Evolutionary conservation across 2,329 filamentous ascomycete species (phyloP).

Genomic region (Tolypocladium tundrense): DNA sequence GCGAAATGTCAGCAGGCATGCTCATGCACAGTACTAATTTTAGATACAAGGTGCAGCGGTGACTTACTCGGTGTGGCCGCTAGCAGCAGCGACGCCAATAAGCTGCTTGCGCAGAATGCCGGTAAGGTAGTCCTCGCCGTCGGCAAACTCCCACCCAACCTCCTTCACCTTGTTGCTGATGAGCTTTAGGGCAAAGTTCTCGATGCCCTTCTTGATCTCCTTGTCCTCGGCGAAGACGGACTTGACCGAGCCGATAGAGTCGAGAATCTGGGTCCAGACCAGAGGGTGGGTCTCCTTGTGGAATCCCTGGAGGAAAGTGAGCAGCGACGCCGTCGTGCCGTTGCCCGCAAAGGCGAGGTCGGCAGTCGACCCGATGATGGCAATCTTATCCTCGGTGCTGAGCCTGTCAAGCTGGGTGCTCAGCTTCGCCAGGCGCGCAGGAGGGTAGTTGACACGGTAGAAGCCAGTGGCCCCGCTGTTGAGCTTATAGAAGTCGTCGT

Average conservation of each 20-base stretch:
- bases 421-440: conserved; percentile 70
- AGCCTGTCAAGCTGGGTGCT: conserved; percentile 67
- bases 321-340: conserved; percentile 67
- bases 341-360: conserved; percentile 83
- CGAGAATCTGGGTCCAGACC: conserved; percentile 79
- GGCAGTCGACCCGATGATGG: conserved; percentile 79
- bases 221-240: conserved; percentile 77
- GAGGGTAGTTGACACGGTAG: conserved; percentile 88
- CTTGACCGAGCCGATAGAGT: conserved; percentile 65
- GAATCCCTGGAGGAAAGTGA: conserved; percentile 81
- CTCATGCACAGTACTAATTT: not conserved
- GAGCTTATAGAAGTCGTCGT: conserved; percentile 82
- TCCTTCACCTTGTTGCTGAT: conserved; percentile 64
- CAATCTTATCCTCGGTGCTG: conserved; percentile 82
- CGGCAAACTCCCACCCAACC: conserved; percentile 76
- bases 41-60: not conserved
- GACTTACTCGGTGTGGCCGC: conserved; percentile 63
- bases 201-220: conserved; percentile 59
- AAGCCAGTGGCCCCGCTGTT: conserved; percentile 83
- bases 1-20: conserved; percentile 12
- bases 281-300: conserved; percentile 71
- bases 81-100: conserved; percentile 62
- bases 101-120: conserved; percentile 76
- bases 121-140: conserved; percentile 70
- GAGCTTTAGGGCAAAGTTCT: conserved; percentile 69